Evolutionary conservation across 106 monocot genomes (phyloP), one percentile per base, ranked within the genome.

Genomic region (Platanthera guangdongensis): DNA sequence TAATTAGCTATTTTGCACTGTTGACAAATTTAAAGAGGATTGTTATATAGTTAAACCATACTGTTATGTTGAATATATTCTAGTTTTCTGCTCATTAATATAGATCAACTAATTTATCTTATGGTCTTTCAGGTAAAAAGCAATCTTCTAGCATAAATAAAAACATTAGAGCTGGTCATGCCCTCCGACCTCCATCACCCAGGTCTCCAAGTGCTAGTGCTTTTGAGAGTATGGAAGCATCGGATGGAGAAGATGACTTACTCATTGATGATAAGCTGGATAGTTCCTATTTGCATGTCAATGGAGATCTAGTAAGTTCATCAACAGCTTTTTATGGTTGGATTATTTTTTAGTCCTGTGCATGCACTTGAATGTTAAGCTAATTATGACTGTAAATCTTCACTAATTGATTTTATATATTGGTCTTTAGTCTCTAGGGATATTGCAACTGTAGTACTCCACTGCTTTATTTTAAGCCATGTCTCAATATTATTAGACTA

Each of bases 131-230:
- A 94, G 97, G 92, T 74, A 86, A 75, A 16, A 91, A 81, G 68
- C 87, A 91, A 28, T 68, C 81, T 73, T 47, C 22, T 8, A 75
- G 76, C 50, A 62, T 76, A 75, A 90, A 83, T 87, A 80, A 83
- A 46, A 87, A 63, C 45, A 90, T 88, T 83, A 87, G 83, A 81
- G 28, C 75, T 74, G 84, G 74, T 76, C 85, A 84, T 83, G 12
- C 76, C 74, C 64, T 86, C 16, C 84, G 76, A 76, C 69, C 91
- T 83, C 63, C 81, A 45, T 99, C 97, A 64, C 97, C 97, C 1
- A 93, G 83, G 83, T 91, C 97, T 75, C 94, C 97, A 67, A 88
- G 89, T 83, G 75, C 75, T 68, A 90, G 89, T 92, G 86, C 84
- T 62, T 86, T 89, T 75, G 96, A 90, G 75, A 97, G 91, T 52